These are phyloP conservation scores for Gamarada debralockiae DNA, from an alignment of 495 filamentous ascomycete species.

Conservation along the genomic window DNA sequence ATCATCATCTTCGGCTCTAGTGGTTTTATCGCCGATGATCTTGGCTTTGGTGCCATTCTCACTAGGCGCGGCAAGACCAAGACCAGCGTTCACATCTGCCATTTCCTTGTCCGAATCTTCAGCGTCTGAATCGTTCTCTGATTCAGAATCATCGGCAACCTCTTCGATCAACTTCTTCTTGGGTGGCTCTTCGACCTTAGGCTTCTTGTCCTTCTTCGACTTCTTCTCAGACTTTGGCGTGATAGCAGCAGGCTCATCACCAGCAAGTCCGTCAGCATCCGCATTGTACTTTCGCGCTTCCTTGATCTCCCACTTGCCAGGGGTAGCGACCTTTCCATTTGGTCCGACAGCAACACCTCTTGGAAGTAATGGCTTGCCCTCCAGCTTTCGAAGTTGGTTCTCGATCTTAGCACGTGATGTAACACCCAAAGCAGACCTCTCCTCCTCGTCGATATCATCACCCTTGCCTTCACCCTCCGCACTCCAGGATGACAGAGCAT, in stretches of 20 bases:
- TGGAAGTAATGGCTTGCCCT: conserved; percentile 83
- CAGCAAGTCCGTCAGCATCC: conserved; percentile 82
- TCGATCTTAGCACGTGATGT: conserved; percentile 75
- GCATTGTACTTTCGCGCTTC: conserved; percentile 94
- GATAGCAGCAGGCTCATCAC: conserved; percentile 59
- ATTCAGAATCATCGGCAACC: conserved; percentile 23
- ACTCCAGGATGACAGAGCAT: conserved; percentile 81
- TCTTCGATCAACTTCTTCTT: conserved; percentile 31
- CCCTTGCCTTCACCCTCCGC: conserved; percentile 53
- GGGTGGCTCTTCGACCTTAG: conserved; percentile 13
- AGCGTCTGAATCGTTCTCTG: conserved; percentile 47
- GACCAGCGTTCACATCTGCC: conserved; percentile 24
- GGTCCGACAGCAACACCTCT: conserved; percentile 73
- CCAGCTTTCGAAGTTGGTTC: conserved; percentile 75
- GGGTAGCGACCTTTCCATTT: conserved; percentile 51
- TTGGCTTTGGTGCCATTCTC: conserved; percentile 18
- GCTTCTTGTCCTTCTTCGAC: conserved; percentile 44
- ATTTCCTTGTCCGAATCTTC: conserved; percentile 29
- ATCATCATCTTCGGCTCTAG: conserved; percentile 1
- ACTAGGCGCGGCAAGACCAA: conserved; percentile 14
- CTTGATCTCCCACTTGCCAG: conserved; percentile 86
- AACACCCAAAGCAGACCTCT: conserved; percentile 72
- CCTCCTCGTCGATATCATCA: conserved; percentile 77
- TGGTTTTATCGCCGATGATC: conserved; percentile 10
- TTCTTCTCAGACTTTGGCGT: conserved; percentile 41